Evolutionary conservation across 2,329 filamentous ascomycete genomes (phyloP).

Genomic region (Endocalyx cinctus): DNA sequence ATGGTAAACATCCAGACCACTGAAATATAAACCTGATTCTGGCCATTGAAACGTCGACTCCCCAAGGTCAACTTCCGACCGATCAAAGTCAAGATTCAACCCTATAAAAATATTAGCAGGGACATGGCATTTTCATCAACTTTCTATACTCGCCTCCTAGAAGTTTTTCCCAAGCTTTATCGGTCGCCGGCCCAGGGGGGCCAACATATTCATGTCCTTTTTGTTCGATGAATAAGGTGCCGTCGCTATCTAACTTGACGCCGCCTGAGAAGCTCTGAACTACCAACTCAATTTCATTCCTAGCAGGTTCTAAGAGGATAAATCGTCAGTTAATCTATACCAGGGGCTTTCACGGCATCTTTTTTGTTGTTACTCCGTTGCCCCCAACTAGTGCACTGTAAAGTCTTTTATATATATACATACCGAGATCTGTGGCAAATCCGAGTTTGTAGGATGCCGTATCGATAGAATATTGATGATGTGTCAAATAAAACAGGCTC

Average conservation of each 20-base stretch:
- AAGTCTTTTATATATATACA: background rate
- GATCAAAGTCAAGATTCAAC: constrained; percentile 5
- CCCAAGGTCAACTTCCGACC: constrained; percentile 1
- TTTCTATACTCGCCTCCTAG: background rate
- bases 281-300: constrained; percentile 3
- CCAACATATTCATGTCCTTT: constrained; percentile 6
- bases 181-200: background rate
- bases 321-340: too few species aligned
- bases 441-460: background rate
- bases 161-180: constrained; percentile 6
- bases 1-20: constrained; percentile 8
- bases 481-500: background rate
- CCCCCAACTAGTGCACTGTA: too few species aligned
- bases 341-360: too few species aligned
- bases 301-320: constrained; percentile 5
- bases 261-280: constrained; percentile 2
- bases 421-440: constrained; percentile 2
- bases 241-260: constrained; percentile 3
- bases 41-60: constrained; percentile 6
- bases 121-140: background rate
- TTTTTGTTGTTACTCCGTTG: too few species aligned
- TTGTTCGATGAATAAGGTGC: constrained; percentile 1
- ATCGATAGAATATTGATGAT: background rate
- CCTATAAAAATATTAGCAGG: background rate
- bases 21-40: constrained; percentile 7